Evolutionary conservation across 1,284 basidiomycete genomes (phyloP).

Genomic region (Crucibulum parvulum): DNA sequence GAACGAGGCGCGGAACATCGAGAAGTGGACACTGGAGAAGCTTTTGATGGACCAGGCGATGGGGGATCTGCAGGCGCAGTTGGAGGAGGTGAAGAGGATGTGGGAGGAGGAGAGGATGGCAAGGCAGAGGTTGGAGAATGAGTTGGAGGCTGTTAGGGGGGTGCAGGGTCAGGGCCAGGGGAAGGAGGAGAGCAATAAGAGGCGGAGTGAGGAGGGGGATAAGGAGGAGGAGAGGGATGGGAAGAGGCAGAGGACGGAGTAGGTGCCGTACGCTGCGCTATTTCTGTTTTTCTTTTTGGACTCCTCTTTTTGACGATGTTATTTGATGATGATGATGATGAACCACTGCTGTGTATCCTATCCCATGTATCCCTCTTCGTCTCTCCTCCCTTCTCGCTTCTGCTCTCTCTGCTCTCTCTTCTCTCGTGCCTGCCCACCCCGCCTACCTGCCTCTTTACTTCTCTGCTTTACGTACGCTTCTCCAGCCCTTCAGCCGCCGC

Average conservation of each 20-base stretch:
- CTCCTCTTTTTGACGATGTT: not conserved
- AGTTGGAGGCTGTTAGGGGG: conserved; percentile 55
- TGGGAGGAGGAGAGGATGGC: conserved; percentile 76
- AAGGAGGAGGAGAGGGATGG: conserved; percentile 39
- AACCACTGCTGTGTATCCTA: not conserved
- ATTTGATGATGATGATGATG: not conserved
- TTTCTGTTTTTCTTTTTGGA: conserved; percentile 5
- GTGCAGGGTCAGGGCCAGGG: conserved; percentile 23
- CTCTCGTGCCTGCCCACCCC: conserved; percentile 18
- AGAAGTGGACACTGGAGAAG: conserved; percentile 96
- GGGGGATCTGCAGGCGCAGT: conserved; percentile 82
- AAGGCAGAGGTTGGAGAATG: conserved; percentile 63
- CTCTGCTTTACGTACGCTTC: conserved; percentile 57
- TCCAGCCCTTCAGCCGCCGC: conserved; percentile 6
- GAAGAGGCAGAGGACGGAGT: conserved; percentile 47
- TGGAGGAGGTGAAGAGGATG: conserved; percentile 75
- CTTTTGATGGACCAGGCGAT: conserved; percentile 91
- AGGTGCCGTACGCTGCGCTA: not conserved
- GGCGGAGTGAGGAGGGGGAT: conserved; percentile 25
- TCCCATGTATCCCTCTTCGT: conserved; percentile 2
- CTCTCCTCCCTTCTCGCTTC: conserved; percentile 6
- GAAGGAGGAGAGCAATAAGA: conserved; percentile 18
- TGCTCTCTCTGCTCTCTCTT: conserved; percentile 7
- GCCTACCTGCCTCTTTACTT: conserved; percentile 61
- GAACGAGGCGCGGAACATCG: conserved; percentile 89